Evolutionary conservation across 345 rosid genomes (phyloP).

Genomic region (Sonneratia caseolaris): DNA sequence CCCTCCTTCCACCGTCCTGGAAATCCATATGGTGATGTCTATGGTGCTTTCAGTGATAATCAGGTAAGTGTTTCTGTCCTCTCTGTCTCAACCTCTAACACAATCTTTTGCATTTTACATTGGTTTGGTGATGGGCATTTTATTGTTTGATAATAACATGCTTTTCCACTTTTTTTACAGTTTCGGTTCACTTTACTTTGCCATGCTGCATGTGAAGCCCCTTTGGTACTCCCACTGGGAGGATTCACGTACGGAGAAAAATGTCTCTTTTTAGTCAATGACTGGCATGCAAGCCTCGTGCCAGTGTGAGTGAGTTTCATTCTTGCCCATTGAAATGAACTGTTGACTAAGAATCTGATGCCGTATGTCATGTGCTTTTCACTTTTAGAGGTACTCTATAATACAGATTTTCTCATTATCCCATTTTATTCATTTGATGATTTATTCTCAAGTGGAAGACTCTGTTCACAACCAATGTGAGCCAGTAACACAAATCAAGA

Average conservation of each 20-base stretch:
- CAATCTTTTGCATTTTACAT: not conserved
- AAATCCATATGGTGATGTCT: constrained; percentile 75
- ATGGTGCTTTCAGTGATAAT: constrained; percentile 88
- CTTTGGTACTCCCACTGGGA: constrained; percentile 81
- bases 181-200: constrained; percentile 88
- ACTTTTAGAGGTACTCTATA: not conserved
- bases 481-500: not conserved
- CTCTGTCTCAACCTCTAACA: constrained; percentile 6
- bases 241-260: constrained; percentile 91
- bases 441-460: not conserved
- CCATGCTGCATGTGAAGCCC: constrained; percentile 99
- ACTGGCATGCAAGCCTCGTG: constrained; percentile 97
- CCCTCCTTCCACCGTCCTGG: constrained; percentile 83
- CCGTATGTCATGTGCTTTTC: not conserved
- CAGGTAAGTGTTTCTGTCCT: constrained; percentile 38
- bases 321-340: not conserved
- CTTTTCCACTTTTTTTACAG: constrained; percentile 39
- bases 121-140: not conserved
- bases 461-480: not conserved
- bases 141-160: constrained; percentile 16
- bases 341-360: not conserved
- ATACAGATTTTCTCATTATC: not conserved
- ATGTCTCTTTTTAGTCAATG: constrained; percentile 84
- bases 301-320: constrained; percentile 52
- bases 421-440: not conserved